Evolutionary conservation across 331 rosid species (phyloP), one percentile per base, ranked within the genome.

Genomic region (Telfairia occidentalis): DNA sequence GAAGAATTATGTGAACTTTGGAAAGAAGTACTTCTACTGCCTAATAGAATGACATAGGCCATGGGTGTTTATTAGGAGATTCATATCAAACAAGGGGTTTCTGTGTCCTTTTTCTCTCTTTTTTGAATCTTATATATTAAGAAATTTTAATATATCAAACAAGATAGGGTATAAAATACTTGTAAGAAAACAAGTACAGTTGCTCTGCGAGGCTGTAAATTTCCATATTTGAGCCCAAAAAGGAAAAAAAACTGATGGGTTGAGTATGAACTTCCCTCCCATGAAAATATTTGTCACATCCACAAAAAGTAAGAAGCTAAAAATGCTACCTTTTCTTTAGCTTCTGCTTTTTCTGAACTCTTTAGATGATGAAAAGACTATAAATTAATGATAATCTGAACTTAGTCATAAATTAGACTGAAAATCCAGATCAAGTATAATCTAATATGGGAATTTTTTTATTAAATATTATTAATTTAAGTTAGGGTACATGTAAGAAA

Each of bases 201-300:
- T 65, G 53, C 73, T 42, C 0, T 66, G 5, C 6, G 46, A n/a
- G 29, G 48, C 29, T 19, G 73, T 38, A 63, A 35, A 63, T 63
- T 28, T 34, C 46, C 26, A 63, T 63, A 18, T 63, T n/a, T 34
- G 29, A 34, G 71, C 28, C 40, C 6, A 4, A 34, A 4, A 13
- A 24, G 4, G 7, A 49, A 18, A 50, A 57, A 16, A 16, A n/a
- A n/a, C 9, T 18, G 48, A 69, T 24, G 55, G 53, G 7, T 21
- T 2, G 45, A 42, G 57, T 24, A 69, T 13, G 55, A 45, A 6
- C 30, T 65, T 32, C 52, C 74, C 38, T 69, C 24, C 57, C 74
- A 42, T 67, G 73, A 21, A 67, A 67, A 21, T 40, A 67, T 69
- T 40, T 15, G 74, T 69, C 74, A 24, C 74, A 42, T 69, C 57